Evolutionary conservation across 352 stramenopile species (phyloP).

Genomic region (Globisporangium nodosum): DNA sequence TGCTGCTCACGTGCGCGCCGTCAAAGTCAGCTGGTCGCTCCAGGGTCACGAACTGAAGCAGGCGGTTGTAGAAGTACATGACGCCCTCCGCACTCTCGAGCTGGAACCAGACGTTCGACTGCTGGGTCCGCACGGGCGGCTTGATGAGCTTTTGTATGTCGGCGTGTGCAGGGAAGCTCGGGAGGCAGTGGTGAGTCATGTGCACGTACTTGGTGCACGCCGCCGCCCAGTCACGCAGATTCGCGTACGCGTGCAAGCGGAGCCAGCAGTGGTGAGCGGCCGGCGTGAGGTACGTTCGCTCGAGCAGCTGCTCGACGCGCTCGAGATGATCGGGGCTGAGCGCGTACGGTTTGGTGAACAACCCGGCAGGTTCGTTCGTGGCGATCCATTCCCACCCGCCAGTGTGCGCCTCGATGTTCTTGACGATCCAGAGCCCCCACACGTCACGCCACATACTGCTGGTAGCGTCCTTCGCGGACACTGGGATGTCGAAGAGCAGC

Average conservation of each 20-base stretch:
- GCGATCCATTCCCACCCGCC: conserved; percentile 59
- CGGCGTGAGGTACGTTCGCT: conserved; percentile 11
- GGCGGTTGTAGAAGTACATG: conserved; percentile 61
- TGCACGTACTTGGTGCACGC: conserved; percentile 49
- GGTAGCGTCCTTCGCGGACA: conserved; percentile 12
- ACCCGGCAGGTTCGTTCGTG: conserved; percentile 50
- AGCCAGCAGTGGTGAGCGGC: conserved; percentile 44
- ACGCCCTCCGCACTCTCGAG: conserved; percentile 37
- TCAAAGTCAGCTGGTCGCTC: conserved; percentile 51
- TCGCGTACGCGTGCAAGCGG: conserved; percentile 43
- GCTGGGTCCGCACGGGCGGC: conserved; percentile 40
- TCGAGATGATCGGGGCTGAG: conserved; percentile 36
- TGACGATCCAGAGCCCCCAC: conserved; percentile 71
- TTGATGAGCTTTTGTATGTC: conserved; percentile 39
- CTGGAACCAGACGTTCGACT: conserved; percentile 60
- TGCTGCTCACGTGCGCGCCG: conserved; percentile 32
- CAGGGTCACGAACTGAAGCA: conserved; percentile 37
- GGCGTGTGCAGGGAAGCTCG: conserved; percentile 28
- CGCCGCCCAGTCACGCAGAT: conserved; percentile 41
- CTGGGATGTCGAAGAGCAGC: conserved; percentile 45
- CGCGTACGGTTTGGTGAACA: conserved; percentile 72
- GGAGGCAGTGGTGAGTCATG: conserved; percentile 46
- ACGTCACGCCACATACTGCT: conserved; percentile 33
- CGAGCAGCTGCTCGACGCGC: conserved; percentile 27
- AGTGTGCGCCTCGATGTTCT: conserved; percentile 67